A percentile compares a stretch with the other conserved stretches of the same genome.
Conservation (phyloP, 495 filamentous ascomycete species). For the Lasiosphaeria hispida region DNA sequence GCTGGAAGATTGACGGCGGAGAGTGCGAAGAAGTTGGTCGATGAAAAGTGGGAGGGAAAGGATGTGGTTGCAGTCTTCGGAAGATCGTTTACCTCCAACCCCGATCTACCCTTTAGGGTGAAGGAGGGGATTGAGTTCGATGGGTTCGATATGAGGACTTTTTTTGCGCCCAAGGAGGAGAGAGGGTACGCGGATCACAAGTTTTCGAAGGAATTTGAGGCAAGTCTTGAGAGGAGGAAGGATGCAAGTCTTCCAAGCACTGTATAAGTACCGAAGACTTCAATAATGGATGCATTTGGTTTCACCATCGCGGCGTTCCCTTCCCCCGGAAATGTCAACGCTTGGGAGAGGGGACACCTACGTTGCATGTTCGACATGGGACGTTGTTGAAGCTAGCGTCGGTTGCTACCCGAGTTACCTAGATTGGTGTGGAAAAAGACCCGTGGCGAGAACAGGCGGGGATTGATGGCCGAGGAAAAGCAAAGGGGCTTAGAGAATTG, state of each 20-base stretch:
- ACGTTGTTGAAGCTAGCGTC: too few species aligned
- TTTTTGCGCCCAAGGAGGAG: constrained; percentile 52
- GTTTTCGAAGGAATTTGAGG: constrained; percentile 55
- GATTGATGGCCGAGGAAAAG: too few species aligned
- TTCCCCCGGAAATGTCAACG: too few species aligned
- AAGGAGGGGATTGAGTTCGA: constrained; percentile 54
- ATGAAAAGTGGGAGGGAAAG: constrained; percentile 51
- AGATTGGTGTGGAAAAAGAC: too few species aligned
- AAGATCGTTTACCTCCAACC: constrained; percentile 66
- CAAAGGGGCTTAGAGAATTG: too few species aligned
- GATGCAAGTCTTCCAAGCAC: not conserved
- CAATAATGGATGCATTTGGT: too few species aligned
- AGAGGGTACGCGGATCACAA: constrained; percentile 66
- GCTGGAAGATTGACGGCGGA: constrained; percentile 58
- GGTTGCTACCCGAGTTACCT: too few species aligned
- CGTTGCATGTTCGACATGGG: too few species aligned
- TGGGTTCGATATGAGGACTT: constrained; percentile 55
- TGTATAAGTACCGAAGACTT: too few species aligned
- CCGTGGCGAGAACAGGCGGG: too few species aligned
- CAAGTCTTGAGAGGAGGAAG: not conserved
- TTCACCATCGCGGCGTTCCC: too few species aligned
- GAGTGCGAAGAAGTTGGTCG: constrained; percentile 48
- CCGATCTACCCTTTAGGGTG: constrained; percentile 66
- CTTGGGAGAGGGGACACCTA: too few species aligned
- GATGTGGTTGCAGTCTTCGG: constrained; percentile 60